Evolutionary conservation across 495 filamentous ascomycete genomes (phyloP).

Genomic region (Lepidopterella palustris): DNA sequence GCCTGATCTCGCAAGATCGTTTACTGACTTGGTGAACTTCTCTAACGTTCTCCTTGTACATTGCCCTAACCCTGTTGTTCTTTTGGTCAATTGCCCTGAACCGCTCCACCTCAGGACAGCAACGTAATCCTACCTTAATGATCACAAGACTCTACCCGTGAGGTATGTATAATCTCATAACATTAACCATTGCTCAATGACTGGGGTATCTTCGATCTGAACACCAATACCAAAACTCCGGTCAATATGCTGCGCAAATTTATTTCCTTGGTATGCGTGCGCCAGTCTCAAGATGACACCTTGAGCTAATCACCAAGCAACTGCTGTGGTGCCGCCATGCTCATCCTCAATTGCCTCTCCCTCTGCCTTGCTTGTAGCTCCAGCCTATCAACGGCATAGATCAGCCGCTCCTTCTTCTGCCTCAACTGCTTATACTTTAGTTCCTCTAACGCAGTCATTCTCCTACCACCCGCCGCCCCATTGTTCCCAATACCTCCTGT

Average conservation of each 20-base stretch:
- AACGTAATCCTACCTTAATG: too few species aligned
- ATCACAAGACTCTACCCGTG: too few species aligned
- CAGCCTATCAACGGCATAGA: constrained; percentile 69
- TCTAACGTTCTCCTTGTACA: too few species aligned
- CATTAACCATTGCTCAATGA: not conserved
- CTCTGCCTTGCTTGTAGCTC: constrained; percentile 55
- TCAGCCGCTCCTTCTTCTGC: constrained; percentile 70
- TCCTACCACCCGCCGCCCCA: constrained; percentile 8
- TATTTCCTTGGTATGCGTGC: too few species aligned
- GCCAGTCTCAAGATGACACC: too few species aligned
- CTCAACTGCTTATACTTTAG: constrained; percentile 56
- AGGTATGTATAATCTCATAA: too few species aligned
- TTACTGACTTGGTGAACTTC: too few species aligned
- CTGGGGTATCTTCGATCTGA: not conserved
- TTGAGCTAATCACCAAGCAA: constrained; percentile 21
- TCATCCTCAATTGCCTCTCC: constrained; percentile 74
- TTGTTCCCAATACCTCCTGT: constrained; percentile 6
- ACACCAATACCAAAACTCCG: not conserved
- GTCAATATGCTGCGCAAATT: not conserved
- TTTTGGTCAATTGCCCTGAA: too few species aligned
- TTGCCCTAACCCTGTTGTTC: too few species aligned
- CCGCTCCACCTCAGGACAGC: too few species aligned
- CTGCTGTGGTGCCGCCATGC: constrained; percentile 51
- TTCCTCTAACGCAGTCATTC: constrained; percentile 40
- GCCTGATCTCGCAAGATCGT: too few species aligned